Conservation (phyloP, 2,329 filamentous ascomycete genomes). For the Talaromyces sp. region DNA sequence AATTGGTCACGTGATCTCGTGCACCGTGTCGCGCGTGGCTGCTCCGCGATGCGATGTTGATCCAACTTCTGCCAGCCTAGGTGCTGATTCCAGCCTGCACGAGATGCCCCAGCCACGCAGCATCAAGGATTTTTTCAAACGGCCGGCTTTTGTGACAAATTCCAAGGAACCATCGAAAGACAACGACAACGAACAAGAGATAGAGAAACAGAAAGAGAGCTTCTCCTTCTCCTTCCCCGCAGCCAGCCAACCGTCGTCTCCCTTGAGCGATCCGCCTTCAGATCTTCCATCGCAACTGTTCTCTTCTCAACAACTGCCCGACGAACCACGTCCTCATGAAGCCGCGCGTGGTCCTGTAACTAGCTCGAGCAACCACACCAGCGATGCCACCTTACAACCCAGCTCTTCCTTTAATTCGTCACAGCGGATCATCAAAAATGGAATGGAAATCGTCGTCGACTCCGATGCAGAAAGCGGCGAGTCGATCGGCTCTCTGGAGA, state of each 20-base stretch:
- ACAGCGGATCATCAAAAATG: constrained; percentile 54
- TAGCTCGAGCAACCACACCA: constrained; percentile 11
- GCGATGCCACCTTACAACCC: constrained; percentile 11
- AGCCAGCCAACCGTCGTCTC: constrained; percentile 18
- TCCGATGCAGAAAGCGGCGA: constrained; percentile 68
- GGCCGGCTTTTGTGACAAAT: constrained; percentile 22
- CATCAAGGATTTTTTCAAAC: constrained; percentile 46
- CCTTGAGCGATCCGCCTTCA: constrained; percentile 21
- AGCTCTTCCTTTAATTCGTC: constrained; percentile 25
- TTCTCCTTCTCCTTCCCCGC: constrained; percentile 7
- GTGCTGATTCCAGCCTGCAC: background rate
- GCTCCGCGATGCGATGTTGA: background rate
- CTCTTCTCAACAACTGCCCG: constrained; percentile 14
- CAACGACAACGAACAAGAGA: background rate
- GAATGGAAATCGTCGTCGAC: constrained; percentile 52
- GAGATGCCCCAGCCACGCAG: constrained; percentile 25
- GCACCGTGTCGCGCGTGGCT: background rate
- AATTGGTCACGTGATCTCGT: background rate
- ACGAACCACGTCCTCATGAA: constrained; percentile 15
- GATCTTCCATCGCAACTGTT: constrained; percentile 15
- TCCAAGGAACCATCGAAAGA: constrained; percentile 10
- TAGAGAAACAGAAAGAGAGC: background rate
- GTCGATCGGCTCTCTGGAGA: constrained; percentile 52
- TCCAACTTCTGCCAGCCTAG: background rate
- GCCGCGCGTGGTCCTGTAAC: constrained; percentile 14